Evolutionary conservation across 2,329 filamentous ascomycete genomes (phyloP), one percentile per base, ranked within the genome.

Genomic region (Mycocentrospora acerina): DNA sequence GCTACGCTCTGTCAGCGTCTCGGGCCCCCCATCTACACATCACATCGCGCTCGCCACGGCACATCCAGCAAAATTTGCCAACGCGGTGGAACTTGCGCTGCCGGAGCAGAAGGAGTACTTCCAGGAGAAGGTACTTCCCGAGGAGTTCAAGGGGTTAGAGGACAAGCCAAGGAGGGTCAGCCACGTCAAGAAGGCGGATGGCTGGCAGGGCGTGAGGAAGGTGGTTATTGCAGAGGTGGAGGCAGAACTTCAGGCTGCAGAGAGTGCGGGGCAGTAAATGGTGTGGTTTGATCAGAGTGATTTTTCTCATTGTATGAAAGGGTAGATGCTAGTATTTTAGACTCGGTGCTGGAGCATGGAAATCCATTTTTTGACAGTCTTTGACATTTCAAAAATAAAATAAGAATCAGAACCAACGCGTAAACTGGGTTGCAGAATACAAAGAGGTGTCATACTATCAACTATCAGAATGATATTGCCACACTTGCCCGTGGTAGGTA

Each of bases 21-120:
- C 73, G 1, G 70, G 69, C 18, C 64, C 74, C 29, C 66, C 73
- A 2, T 64, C 68, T 2, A 72, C 72, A 12, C 71, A 83, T 35
- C 86, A 95, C 66, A 86, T 98, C 57, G 83, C 89, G 1, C 80
- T 98, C 3, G 88, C 90, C 2, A 98, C 93, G 2, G 93, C 93
- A 2, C 93, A 98, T 68, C 91, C 93, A 0, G 93, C 91, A 46
- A 98, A 98, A 69, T 98, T 98, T 61, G 83, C 86, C 0, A 81
- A 81, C 22, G 90, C 90, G 0, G 91, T 98, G 2, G 85, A 90
- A 54, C 66, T 86, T 32, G 90, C 91, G 0, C 74, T 97, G 43
- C 78, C 82, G 48, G 79, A 79, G 7, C 77, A 87, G 61, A 66
- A 77, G n/a, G 82, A 78, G 1, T 96, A 94, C 57, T 77, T 81